phyloP scores from a whole-genome alignment of 371 early-diverging fungal species.

The Blastocladiella emersonii region DNA sequence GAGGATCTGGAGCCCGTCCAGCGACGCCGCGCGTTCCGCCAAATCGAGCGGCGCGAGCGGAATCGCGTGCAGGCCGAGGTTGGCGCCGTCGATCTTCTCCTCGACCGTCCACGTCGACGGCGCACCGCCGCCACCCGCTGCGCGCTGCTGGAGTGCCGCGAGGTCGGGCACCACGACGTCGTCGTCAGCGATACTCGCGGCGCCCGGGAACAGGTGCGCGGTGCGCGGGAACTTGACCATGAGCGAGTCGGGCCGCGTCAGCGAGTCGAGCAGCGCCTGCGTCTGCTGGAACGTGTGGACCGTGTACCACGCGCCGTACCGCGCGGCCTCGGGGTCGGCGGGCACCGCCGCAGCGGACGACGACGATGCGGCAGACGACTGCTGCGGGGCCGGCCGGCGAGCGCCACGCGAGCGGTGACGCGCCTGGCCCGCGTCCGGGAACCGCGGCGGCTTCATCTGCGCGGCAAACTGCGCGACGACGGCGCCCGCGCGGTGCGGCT shows the following conservation, averaged over 20 bases:
- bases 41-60: not conserved
- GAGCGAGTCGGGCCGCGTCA: not conserved
- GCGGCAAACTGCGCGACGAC: slow-evolving; percentile 20
- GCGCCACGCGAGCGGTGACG: no score
- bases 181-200: slow-evolving; percentile 22
- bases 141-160: slow-evolving; percentile 7
- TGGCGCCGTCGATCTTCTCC: slow-evolving; percentile 43
- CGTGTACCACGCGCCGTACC: slow-evolving; percentile 10
- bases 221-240: slow-evolving; percentile 23
- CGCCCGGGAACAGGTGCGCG: slow-evolving; percentile 28
- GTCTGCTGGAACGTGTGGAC: slow-evolving; percentile 11
- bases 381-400: no score
- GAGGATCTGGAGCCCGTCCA: slow-evolving; percentile 13
- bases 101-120: slow-evolving; percentile 23
- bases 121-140: not conserved
- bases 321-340: not conserved
- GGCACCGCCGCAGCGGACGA: not conserved
- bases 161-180: slow-evolving; percentile 20
- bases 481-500: slow-evolving; percentile 8
- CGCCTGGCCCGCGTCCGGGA: no score
- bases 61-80: slow-evolving; percentile 21
- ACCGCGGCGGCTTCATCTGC: slow-evolving; percentile 15
- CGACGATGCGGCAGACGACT: no score
- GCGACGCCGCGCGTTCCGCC: not conserved
- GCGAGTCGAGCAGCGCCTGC: slow-evolving; percentile 7